phyloP scores from a whole-genome alignment of 73 alveolate species.

The Blepharisma stoltei region DNA sequence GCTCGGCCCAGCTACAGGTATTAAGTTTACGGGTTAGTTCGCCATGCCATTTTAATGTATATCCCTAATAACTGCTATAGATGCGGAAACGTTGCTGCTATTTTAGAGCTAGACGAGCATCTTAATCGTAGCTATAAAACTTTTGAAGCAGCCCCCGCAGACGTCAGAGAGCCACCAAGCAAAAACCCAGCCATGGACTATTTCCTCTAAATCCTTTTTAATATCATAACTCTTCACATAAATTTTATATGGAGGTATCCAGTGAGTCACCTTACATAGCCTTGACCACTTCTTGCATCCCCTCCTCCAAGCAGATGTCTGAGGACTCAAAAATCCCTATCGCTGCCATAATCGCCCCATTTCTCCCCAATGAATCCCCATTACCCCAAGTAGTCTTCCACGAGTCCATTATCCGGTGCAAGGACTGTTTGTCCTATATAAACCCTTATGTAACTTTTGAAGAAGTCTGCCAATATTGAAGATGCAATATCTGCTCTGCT shows the following conservation, averaged over 20 bases:
- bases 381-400: constrained; percentile 63
- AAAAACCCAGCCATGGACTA: neutral
- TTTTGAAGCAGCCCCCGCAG: constrained; percentile 84
- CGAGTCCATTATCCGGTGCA: constrained; percentile 74
- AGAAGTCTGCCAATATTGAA: constrained; percentile 74
- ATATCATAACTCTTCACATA: too few species aligned
- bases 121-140: constrained; percentile 66
- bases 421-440: constrained; percentile 88
- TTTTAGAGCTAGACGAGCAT: constrained; percentile 82
- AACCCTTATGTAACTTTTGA: constrained; percentile 84
- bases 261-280: neutral
- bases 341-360: constrained; percentile 34
- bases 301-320: neutral
- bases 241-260: too few species aligned
- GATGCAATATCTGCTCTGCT: constrained; percentile 82
- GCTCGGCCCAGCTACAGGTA: too few species aligned
- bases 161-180: constrained; percentile 30
- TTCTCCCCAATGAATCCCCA: constrained; percentile 35
- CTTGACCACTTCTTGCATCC: constrained; percentile 5
- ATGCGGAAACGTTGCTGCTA: constrained; percentile 93
- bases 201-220: too few species aligned
- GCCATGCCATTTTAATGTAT: too few species aligned
- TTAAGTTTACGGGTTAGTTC: too few species aligned
- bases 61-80: constrained; percentile 90
- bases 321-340: constrained; percentile 37